A percentile compares a stretch with the other conserved stretches of the same genome.
Evolutionary conservation across 371 early-diverging fungal species (phyloP).

Genomic region (Zopfochytrium polystomum): DNA sequence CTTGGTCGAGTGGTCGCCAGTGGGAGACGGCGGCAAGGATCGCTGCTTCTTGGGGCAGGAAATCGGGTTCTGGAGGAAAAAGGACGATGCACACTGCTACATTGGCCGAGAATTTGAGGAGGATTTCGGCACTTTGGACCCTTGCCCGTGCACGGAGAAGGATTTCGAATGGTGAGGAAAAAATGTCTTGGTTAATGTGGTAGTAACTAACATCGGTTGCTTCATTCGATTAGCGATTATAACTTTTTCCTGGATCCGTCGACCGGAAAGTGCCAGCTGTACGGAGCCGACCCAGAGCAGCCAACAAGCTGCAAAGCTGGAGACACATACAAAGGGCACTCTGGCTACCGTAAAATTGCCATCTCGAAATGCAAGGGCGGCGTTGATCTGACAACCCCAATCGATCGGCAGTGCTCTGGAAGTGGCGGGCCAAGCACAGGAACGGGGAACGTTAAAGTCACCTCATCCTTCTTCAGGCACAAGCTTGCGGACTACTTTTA

Average conservation of each 20-base stretch:
- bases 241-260: conserved; percentile 64
- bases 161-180: conserved; percentile 80
- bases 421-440: conserved; percentile 26
- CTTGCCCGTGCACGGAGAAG: conserved; percentile 73
- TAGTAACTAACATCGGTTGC: background rate
- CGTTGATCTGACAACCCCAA: conserved; percentile 49
- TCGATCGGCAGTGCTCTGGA: conserved; percentile 61
- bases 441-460: conserved; percentile 20
- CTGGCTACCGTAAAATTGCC: conserved; percentile 83
- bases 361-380: conserved; percentile 48
- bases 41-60: conserved; percentile 84
- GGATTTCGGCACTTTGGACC: conserved; percentile 49
- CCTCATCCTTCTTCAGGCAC: conserved; percentile 41
- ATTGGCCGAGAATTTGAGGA: conserved; percentile 67
- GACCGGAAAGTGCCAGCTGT: conserved; percentile 27
- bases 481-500: conserved; percentile 61
- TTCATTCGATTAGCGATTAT: conserved; percentile 53
- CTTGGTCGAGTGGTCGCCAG: conserved; percentile 71
- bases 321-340: conserved; percentile 69
- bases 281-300: conserved; percentile 37
- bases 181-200: background rate
- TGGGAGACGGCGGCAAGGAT: conserved; percentile 58
- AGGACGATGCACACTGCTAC: conserved; percentile 72
- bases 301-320: conserved; percentile 48
- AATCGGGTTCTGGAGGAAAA: conserved; percentile 69